Evolutionary conservation across 1,139 yeast species (phyloP), one percentile per base, ranked within the genome.

Genomic region (Candida freyschussii): DNA sequence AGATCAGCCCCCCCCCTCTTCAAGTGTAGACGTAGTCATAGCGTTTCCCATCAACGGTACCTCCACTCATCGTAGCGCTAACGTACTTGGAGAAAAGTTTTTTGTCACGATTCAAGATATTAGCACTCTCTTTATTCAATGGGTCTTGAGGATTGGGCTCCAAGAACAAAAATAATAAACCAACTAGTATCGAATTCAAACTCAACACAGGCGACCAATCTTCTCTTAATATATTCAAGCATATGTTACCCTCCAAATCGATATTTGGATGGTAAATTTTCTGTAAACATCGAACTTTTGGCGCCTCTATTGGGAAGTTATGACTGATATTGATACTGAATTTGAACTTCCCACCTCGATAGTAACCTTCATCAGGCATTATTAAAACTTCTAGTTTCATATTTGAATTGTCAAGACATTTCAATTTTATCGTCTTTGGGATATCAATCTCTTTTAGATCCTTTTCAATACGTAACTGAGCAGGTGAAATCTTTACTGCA

Each of bases 181-280:
- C 98, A 32, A 89, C 80, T 45, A 89, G 67, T 15, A 91, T 78
- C 6, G 91, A 70, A 55, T 82, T 86, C 52, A 91, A 64, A 43
- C 81, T 84, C 47, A 91, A 67, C 2, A 87, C 96, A 0, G 98
- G 97, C 21, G 91, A 78, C 98, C 98, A 91, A 57, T 89, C 97
- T 57, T 87, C 96, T 44, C 97, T 65, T 40, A 91, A 65, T 27
- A 91, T 87, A 55, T 91, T 89, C 40, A 91, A 68, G 53, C 98
- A 91, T 17, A 91, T 84, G 52, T 87, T 89, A 1, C 98, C 98
- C 29, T 83, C 81, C 17, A 76, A 56, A 56, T 89, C 96, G 43
- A 89, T 89, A 53, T 91, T 91, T 13, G 98, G 98, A 55, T 91
- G 98, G 59, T 84, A 91, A 11, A 91, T 84, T 55, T 70, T 77